phyloP scores from a whole-genome alignment of 176 grass and related monocot genomes.

The Carex kokanica region DNA sequence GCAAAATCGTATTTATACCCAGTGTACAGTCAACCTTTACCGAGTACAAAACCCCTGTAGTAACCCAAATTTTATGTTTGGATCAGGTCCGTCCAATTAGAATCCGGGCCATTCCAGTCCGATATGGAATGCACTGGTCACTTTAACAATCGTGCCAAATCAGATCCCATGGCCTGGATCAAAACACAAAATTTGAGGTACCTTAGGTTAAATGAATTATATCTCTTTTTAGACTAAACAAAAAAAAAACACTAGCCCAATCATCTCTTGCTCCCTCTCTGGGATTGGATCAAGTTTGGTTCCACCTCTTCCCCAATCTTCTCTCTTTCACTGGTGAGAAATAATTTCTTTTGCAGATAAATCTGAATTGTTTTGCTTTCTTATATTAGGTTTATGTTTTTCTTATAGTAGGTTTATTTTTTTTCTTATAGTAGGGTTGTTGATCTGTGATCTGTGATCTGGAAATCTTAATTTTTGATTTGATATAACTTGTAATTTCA shows the following conservation, averaged over 20 bases:
- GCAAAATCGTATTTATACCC: slow-evolving; percentile 12
- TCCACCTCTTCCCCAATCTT: slow-evolving; percentile 4
- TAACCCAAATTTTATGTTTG: no score
- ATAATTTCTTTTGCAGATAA: background rate
- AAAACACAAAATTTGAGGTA: no score
- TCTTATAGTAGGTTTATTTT: no score
- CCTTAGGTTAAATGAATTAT: background rate
- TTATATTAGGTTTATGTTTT: background rate
- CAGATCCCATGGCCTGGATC: no score
- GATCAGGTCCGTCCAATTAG: no score
- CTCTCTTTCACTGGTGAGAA: slow-evolving; percentile 16
- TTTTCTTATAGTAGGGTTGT: no score
- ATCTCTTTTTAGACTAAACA: background rate
- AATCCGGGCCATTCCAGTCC: no score
- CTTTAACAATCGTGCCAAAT: no score
- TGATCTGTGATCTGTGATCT: background rate
- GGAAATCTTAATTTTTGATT: background rate
- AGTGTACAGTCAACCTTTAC: background rate
- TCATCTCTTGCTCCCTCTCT: background rate
- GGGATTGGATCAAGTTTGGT: slow-evolving; percentile 19
- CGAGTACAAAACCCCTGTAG: no score
- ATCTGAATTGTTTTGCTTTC: no score
- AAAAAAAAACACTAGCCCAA: background rate
- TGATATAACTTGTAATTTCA: background rate
- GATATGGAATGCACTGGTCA: no score